A percentile compares a stretch with the other conserved stretches of the same genome.
These are phyloP conservation scores for Microstegium vimineum DNA, from an alignment of 176 grass and related monocot genomes.

Conservation along the genomic window DNA sequence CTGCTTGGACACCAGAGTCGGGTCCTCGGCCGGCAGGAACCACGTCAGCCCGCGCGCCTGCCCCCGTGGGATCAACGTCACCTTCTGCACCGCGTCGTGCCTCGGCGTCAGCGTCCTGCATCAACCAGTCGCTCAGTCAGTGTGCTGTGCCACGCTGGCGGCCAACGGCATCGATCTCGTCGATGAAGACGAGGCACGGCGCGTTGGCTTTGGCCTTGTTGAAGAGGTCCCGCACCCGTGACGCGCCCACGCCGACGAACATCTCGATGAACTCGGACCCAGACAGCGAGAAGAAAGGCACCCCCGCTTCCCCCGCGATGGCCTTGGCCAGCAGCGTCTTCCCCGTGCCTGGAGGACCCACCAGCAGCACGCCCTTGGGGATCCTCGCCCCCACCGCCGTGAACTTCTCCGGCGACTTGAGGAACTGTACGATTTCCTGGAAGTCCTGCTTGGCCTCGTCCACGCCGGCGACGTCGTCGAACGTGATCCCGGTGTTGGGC, in stretches of 20 bases:
- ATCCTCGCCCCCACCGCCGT: slow-evolving; percentile 57
- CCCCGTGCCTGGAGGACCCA: slow-evolving; percentile 60
- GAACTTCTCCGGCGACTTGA: slow-evolving; percentile 62
- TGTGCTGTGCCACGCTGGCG: slow-evolving; percentile 21
- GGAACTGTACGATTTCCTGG: slow-evolving; percentile 85
- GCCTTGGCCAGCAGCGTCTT: slow-evolving; percentile 83
- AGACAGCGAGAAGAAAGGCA: slow-evolving; percentile 84
- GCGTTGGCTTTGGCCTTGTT: no score
- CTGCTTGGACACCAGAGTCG: slow-evolving; percentile 59
- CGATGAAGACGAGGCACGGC: slow-evolving; percentile 83
- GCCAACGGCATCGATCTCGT: slow-evolving; percentile 82
- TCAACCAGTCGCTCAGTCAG: background rate
- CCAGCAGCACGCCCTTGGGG: slow-evolving; percentile 70
- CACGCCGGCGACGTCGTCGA: slow-evolving; percentile 69
- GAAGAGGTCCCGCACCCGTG: no score
- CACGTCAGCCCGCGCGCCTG: slow-evolving; percentile 73
- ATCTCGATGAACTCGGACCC: slow-evolving; percentile 90
- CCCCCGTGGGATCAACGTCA: slow-evolving; percentile 67
- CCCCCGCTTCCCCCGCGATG: slow-evolving; percentile 74
- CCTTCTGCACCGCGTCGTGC: slow-evolving; percentile 83
- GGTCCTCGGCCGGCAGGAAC: slow-evolving; percentile 67
- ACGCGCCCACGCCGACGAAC: slow-evolving; percentile 76
- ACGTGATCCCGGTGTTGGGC: slow-evolving; percentile 86
- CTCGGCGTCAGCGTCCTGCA: slow-evolving; percentile 66
- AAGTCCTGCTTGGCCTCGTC: slow-evolving; percentile 90